Percentiles rank a stretch among this genome's conserved stretches.
Conservation (phyloP, 1,139 yeast genomes). For the Candida tetrigidarum region DNA sequence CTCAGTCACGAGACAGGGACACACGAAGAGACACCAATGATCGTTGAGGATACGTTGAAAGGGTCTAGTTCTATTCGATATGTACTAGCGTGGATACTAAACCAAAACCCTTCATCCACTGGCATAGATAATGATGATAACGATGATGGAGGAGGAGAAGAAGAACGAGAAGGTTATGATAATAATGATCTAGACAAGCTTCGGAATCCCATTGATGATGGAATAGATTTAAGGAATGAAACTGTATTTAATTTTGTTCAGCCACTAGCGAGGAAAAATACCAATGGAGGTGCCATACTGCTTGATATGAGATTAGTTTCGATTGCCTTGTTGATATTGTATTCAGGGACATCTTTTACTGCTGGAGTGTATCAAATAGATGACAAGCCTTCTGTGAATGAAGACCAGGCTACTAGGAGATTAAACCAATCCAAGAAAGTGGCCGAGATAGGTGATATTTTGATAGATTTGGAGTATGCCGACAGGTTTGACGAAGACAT, state of each 20-base stretch:
- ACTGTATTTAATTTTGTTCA: constrained; percentile 59
- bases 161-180: too few relatives aligned
- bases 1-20: constrained; percentile 33
- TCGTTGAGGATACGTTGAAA: constrained; percentile 55
- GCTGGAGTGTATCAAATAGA: constrained; percentile 19
- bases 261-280: constrained; percentile 61
- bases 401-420: constrained; percentile 24
- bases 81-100: constrained; percentile 62
- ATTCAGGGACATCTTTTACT: constrained; percentile 27
- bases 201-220: constrained; percentile 28
- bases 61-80: constrained; percentile 69
- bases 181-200: neutral
- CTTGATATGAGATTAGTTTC: constrained; percentile 53
- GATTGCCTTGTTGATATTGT: constrained; percentile 31
- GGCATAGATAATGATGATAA: constrained; percentile 20
- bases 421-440: constrained; percentile 27
- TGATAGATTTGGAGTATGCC: constrained; percentile 61
- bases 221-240: constrained; percentile 58
- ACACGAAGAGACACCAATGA: constrained; percentile 47
- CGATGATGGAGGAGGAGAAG: constrained; percentile 24
- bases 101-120: constrained; percentile 42
- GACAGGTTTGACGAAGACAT: constrained; percentile 78
- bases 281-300: constrained; percentile 59
- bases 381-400: constrained; percentile 17
- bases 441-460: constrained; percentile 54